Percentiles rank a stretch among this genome's conserved stretches.
These are phyloP conservation scores for Penicillium daleae DNA, from an alignment of 495 filamentous ascomycete genomes.

Conservation along the genomic window DNA sequence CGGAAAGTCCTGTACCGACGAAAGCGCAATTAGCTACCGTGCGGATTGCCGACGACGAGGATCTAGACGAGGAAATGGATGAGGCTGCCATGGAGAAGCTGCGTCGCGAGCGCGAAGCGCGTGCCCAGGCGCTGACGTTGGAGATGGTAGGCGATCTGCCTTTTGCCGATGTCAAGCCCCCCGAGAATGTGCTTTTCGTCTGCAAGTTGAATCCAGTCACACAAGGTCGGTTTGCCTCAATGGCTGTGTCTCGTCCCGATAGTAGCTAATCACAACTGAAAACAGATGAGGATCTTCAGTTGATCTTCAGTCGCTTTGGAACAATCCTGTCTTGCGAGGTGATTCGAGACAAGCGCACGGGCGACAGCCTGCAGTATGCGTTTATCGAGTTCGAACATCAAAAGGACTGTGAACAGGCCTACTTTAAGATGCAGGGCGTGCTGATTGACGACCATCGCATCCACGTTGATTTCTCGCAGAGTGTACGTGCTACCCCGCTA, in stretches of 20 bases:
- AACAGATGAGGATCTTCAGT: conserved; percentile 86
- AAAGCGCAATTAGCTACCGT: conserved; percentile 89
- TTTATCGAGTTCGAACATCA: conserved; percentile 97
- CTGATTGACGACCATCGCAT: conserved; percentile 97
- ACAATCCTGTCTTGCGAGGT: conserved; percentile 95
- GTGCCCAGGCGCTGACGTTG: conserved; percentile 90
- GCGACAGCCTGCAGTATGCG: conserved; percentile 94
- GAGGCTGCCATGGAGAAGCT: conserved; percentile 77
- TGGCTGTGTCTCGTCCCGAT: background rate
- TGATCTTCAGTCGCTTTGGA: conserved; percentile 97
- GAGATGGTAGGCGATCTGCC: conserved; percentile 98
- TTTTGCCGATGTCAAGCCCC: conserved; percentile 96
- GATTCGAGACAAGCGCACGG: conserved; percentile 90
- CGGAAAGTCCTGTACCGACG: conserved; percentile 78
- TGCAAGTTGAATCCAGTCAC: conserved; percentile 99
- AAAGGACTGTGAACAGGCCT: conserved; percentile 90
- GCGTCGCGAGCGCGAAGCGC: conserved; percentile 86
- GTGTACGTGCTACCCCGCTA: conserved; percentile 55
- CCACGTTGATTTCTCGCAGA: conserved; percentile 98
- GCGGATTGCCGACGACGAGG: conserved; percentile 87
- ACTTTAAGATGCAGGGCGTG: conserved; percentile 97
- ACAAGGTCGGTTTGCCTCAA: conserved; percentile 53
- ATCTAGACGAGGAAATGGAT: conserved; percentile 74
- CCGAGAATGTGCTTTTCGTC: conserved; percentile 96
- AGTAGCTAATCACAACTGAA: conserved; percentile 13